Base-by-base conservation (phyloP, 2,329 filamentous ascomycete species). In the Apiospora hydei region DNA sequence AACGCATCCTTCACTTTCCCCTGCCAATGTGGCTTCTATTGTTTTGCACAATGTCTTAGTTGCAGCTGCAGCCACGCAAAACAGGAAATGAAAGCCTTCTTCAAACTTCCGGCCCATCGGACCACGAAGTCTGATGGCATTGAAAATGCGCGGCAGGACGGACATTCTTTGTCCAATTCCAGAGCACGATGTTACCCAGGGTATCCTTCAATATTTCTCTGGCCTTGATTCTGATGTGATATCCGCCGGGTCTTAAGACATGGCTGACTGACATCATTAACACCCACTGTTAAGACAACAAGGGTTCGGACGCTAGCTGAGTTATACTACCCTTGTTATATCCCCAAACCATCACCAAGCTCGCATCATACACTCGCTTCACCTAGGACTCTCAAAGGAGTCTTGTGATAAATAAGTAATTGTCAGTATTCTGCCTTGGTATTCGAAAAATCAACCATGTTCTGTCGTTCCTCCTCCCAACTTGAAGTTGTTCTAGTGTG, bases 181-280 rank as follows among this genome's bases (percentile, higher is more conserved):
- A 41, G 18, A 41, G 16, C 57, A 34, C 57, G 57, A 64, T 64
- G 57, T 64, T 64, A 64, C 57, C 57, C 21, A 64, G 57, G 57
- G 57, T 41, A 41, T 64, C 30, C 30, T 64, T 64, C 34, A 38
- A 64, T 41, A 4, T 24, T 64, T 30, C 21, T 41, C 18, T 64
- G 34, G 34, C 57, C 57, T 64, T 64, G 57, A 64, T 64, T 64
- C 34, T 64, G 57, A 41, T 41, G 57, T 41, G 7, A 41, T 64
- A 64, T 64, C 34, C 57, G 34, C 57, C 57, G 57, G 18, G 57
- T 64, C 34, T 64, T 64, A 64, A 64, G 57, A 41, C 34, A 41
- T 64, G 57, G 49, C 49, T 51, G 47, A 30, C 53, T 67, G 66
- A 68, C 66, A 68, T 68, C 66, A 68, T 68, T 44, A 47, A 44